Evolutionary conservation across 2,329 filamentous ascomycete genomes (phyloP).

Genomic region (Aureobasidium leucospermi): DNA sequence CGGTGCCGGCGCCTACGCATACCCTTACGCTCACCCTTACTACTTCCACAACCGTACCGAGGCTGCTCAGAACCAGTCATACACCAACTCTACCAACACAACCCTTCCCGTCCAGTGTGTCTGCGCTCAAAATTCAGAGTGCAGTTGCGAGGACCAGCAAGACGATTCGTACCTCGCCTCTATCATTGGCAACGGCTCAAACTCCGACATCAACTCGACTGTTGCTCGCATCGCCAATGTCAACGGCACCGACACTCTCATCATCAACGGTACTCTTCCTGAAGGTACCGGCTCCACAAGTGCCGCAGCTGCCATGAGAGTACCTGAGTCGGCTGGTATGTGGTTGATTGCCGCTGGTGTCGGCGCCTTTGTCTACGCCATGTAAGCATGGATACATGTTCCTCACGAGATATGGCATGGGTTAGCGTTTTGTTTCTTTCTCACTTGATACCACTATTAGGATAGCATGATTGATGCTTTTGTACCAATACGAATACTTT

Average conservation of each 20-base stretch:
- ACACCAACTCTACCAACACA: constrained; percentile 41
- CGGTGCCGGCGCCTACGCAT: constrained; percentile 55
- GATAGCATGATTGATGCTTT: neutral
- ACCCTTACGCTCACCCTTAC: constrained; percentile 53
- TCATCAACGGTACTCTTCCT: constrained; percentile 69
- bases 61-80: constrained; percentile 25
- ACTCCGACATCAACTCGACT: constrained; percentile 57
- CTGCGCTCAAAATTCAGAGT: constrained; percentile 51
- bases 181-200: constrained; percentile 51
- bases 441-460: constrained; percentile 1
- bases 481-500: neutral
- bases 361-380: constrained; percentile 27
- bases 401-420: constrained; percentile 10
- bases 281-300: constrained; percentile 37
- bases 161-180: constrained; percentile 52
- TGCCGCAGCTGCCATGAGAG: neutral
- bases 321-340: constrained; percentile 30
- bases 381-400: constrained; percentile 17
- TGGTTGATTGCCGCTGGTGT: constrained; percentile 34
- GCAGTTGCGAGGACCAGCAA: constrained; percentile 63
- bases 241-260: constrained; percentile 56
- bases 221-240: constrained; percentile 56
- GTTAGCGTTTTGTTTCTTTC: neutral
- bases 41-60: constrained; percentile 40
- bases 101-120: constrained; percentile 54